These are phyloP conservation scores for Macadamia tetraphylla DNA, from an alignment of 164 flowering plant species.

Conservation along the genomic window DNA sequence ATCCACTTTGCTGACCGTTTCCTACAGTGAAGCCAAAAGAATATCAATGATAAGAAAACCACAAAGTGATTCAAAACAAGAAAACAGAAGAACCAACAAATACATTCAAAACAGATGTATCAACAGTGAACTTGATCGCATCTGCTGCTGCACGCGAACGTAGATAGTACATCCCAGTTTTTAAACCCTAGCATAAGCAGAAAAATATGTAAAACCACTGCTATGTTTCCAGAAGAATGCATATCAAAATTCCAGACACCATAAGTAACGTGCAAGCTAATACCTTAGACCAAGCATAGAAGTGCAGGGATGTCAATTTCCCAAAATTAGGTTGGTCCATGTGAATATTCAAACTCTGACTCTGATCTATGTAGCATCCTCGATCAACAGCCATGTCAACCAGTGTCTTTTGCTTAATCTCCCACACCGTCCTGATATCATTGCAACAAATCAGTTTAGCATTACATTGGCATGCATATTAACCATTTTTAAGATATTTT, in stretches of 20 bases:
- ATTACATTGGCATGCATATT: conserved; percentile 9
- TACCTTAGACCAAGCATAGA: conserved; percentile 73
- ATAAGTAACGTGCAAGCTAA: neutral
- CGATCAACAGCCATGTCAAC: conserved; percentile 87
- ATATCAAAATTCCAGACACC: too few species aligned
- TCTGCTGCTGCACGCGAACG: conserved; percentile 94
- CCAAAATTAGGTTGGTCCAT: conserved; percentile 77
- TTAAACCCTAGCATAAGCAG: conserved; percentile 26
- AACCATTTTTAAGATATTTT: neutral
- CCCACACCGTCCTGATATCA: conserved; percentile 70
- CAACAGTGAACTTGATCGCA: conserved; percentile 97
- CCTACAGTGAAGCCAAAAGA: conserved; percentile 28
- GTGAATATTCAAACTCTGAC: conserved; percentile 76
- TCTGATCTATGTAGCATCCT: conserved; percentile 73
- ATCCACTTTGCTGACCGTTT: conserved; percentile 22
- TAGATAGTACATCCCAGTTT: conserved; percentile 94
- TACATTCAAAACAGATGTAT: conserved; percentile 63
- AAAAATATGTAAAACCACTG: neutral
- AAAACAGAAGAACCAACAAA: neutral
- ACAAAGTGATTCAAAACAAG: neutral
- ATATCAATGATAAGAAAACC: neutral
- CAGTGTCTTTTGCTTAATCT: conserved; percentile 67
- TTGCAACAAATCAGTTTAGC: neutral
- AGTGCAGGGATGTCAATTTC: conserved; percentile 70
- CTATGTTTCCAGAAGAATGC: too few species aligned